Base-by-base conservation (phyloP, 129 eudicot species). In the Solidago caesia region DNA sequence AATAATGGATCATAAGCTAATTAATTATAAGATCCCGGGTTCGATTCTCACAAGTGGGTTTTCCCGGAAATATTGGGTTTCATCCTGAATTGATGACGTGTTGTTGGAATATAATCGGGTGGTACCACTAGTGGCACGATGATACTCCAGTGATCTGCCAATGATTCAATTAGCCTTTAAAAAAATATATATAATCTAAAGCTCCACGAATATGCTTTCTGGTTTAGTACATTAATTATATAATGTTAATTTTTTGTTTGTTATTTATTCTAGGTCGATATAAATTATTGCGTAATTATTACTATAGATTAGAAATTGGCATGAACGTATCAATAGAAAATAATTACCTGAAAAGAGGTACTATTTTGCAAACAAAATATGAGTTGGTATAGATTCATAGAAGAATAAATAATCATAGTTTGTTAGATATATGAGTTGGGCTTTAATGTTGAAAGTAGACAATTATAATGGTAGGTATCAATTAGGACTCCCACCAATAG, bases 131-230 rank as follows among this genome's bases (percentile, higher is more conserved):
- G 21, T 21, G 21, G 0, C 21, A 21, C 21, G 21, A 21, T 21
- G 21, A 21, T 21, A 21, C 0, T 21, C 0, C 0, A 21, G 0
- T 21, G 21, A 21, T 21, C 21, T 21, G 21, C 21, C 21, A 21
- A 21, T 21, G 21, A 21, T 21, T 21, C 21, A 21, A 21, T 21
- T 21, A 21, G 21, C 21, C 21, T 0, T 21, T 21, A 21, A 21
- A 21, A 21, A 21, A 21, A 21, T 21, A 21, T n/a, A n/a, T n/a
- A 21, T 21, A 21, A 59, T 9, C 48, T 58, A 79, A 70, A 74
- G 14, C 83, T 79, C 68, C 67, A 45, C 5, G 48, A 72, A 72
- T 79, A 56, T 79, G 70, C 55, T 41, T 73, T 66, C 47, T 65
- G 46, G 79, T 73, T 52, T 75, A 25, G 43, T 43, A 52, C 62